Percentiles rank a stretch among this genome's conserved stretches.
Conservation (phyloP, 1,284 basidiomycete genomes). For the Cyathus pygmaeus region DNA sequence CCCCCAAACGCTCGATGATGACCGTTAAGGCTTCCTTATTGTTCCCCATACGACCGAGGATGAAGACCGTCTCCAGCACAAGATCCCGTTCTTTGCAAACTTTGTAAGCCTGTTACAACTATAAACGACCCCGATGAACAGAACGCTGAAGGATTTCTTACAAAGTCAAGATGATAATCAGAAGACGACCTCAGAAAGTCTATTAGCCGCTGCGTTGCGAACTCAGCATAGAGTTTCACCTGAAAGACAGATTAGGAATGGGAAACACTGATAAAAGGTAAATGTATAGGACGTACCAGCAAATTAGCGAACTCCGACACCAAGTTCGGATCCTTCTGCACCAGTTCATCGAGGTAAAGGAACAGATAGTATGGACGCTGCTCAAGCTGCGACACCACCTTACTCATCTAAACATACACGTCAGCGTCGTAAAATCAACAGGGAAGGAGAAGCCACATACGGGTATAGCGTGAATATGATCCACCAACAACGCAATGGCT, state of each 20-base stretch:
- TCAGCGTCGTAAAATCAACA: background rate
- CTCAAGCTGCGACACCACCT: conserved; percentile 90
- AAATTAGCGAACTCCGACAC: conserved; percentile 86
- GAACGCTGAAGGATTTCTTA: too few species aligned
- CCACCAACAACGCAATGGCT: conserved; percentile 90
- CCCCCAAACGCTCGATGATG: conserved; percentile 94
- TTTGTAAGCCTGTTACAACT: conserved; percentile 75
- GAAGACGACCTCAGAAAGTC: conserved; percentile 84
- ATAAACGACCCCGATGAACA: background rate
- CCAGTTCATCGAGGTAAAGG: conserved; percentile 92
- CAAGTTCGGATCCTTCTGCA: conserved; percentile 86
- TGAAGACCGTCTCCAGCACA: conserved; percentile 97
- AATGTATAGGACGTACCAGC: conserved; percentile 59
- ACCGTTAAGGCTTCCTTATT: conserved; percentile 94
- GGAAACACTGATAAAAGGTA: background rate
- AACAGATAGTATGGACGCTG: conserved; percentile 86
- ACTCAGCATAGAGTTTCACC: conserved; percentile 94
- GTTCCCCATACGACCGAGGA: conserved; percentile 97
- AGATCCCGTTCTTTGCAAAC: conserved; percentile 88
- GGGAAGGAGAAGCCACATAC: conserved; percentile 55
- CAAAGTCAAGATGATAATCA: background rate
- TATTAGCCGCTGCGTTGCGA: conserved; percentile 81
- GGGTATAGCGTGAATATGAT: conserved; percentile 96
- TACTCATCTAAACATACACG: conserved; percentile 68
- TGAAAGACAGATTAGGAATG: conserved; percentile 32